Evolutionary conservation across 345 rosid species (phyloP).

Genomic region (Aquilaria malaccensis): DNA sequence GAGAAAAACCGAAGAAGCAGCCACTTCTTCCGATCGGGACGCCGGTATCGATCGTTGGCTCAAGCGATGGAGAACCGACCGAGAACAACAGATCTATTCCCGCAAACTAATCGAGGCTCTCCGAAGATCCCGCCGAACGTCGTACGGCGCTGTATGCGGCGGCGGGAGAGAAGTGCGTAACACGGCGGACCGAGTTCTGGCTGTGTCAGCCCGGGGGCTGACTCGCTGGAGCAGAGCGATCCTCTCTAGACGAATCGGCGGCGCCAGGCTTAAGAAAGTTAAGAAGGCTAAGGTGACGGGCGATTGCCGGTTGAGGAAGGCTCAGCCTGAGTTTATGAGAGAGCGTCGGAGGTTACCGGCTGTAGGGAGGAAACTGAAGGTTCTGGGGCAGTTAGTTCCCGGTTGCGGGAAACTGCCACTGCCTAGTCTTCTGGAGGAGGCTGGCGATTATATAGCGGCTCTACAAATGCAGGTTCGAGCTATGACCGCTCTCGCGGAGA

Average conservation of each 20-base stretch:
- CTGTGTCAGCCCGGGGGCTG: slow-evolving; percentile 19
- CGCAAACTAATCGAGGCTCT: slow-evolving; percentile 61
- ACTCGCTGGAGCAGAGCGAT: slow-evolving; percentile 31
- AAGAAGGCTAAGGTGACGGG: slow-evolving; percentile 36
- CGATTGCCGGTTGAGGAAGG: slow-evolving; percentile 14
- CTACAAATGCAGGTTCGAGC: slow-evolving; percentile 90
- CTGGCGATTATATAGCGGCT: slow-evolving; percentile 84
- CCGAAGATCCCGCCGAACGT: slow-evolving; percentile 32
- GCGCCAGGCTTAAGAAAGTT: slow-evolving; percentile 44
- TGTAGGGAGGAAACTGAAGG: slow-evolving; percentile 43
- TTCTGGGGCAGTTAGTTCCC: slow-evolving; percentile 67
- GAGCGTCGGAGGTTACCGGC: slow-evolving; percentile 31
- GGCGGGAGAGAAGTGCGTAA: slow-evolving; percentile 22
- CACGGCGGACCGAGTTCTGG: slow-evolving; percentile 43
- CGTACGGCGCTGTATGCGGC: slow-evolving; percentile 1
- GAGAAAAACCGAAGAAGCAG: slow-evolving; percentile 22
- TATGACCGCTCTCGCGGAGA: slow-evolving; percentile 57
- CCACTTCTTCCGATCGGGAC: slow-evolving; percentile 1
- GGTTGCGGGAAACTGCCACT: slow-evolving; percentile 70
- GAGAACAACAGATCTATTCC: slow-evolving; percentile 60
- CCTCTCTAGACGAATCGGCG: slow-evolving; percentile 49
- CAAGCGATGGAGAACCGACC: slow-evolving; percentile 55
- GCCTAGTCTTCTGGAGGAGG: slow-evolving; percentile 60
- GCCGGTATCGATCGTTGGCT: slow-evolving; percentile 8
- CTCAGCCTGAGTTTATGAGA: slow-evolving; percentile 15